Evolutionary conservation across 257 asterid species (phyloP).

Genomic region (Avicennia marina): DNA sequence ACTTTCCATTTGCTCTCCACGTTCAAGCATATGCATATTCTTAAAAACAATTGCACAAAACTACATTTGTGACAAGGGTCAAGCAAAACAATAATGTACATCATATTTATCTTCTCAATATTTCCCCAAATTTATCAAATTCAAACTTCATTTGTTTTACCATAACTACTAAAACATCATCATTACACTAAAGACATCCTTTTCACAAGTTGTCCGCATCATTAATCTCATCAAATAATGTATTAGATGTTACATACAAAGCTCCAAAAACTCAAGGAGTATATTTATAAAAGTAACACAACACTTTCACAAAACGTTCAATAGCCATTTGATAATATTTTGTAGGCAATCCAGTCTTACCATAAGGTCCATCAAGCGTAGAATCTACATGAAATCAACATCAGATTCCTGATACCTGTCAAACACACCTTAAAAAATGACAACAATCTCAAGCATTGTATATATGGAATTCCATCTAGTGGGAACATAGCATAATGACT

Average conservation of each 20-base stretch:
- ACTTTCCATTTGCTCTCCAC: not conserved
- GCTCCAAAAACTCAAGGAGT: not conserved
- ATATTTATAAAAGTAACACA: not conserved
- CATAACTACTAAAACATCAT: not conserved
- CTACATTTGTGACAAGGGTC: not conserved
- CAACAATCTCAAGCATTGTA: too few relatives aligned
- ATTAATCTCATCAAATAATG: not conserved
- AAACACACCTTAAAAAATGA: too few relatives aligned
- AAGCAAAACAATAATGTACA: conserved; percentile 1
- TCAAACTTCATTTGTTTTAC: too few relatives aligned
- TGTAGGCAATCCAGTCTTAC: not conserved
- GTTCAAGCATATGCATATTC: not conserved
- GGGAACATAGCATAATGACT: too few relatives aligned
- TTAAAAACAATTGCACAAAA: not conserved
- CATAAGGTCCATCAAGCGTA: not conserved
- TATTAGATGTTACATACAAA: not conserved
- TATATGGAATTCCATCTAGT: too few relatives aligned
- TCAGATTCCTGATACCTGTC: too few relatives aligned
- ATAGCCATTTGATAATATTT: not conserved
- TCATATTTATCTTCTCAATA: not conserved
- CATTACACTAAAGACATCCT: not conserved
- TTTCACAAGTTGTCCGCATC: not conserved
- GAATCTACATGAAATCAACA: too few relatives aligned
- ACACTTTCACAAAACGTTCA: not conserved
- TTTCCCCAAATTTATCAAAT: conserved; percentile 5